Base-by-base conservation (phyloP, 2,329 filamentous ascomycete species). In the Chrysosphaeria jannelii region DNA sequence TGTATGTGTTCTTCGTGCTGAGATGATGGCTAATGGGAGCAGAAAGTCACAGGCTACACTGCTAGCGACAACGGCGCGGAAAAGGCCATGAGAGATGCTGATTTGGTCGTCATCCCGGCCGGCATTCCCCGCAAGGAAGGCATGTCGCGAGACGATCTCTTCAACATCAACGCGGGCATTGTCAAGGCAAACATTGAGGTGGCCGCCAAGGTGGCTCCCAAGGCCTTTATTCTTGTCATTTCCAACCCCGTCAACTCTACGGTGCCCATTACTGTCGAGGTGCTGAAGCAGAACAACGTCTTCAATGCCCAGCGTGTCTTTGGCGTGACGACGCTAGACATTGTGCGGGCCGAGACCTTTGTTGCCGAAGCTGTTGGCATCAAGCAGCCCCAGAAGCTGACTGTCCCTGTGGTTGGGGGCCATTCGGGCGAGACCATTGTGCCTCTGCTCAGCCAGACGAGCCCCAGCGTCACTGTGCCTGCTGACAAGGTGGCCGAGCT, bases 171-270 rank as follows among this genome's bases (percentile, higher is more conserved):
- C 47, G 85, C 85, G 30, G 75, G 79, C 39, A 97, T 97, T 42
- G 85, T 97, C 42, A 76, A 85, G 52, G 78, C 75, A 36, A 60
- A 97, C 35, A 69, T 88, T 37, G 71, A 89, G 56, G 67, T 72
- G 25, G 64, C 76, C 38, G 78, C 81, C 36, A 67, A 91, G 44
- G 64, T 70, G 41, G 68, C 67, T 44, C 85, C 85, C 43, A 88
- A 91, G 46, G 85, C 85, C 26, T 90, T 69, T 52, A 65, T 90
- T 44, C 66, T 93, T 34, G 67, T 97, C 54, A 97, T 97, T 50
- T 93, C 81, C 40, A 97, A 97, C 64, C 85, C 85, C 28, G 85
- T 97, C 50, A 97, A 97, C 68, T 90, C 78, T 25, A 97, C 85
- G 27, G 85, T 97, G 28, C 85, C 85, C 32, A 91, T 97, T 41